These are phyloP conservation scores for Magnaporthales sp. DNA, from an alignment of 2,329 filamentous ascomycete species.

Conservation along the genomic window DNA sequence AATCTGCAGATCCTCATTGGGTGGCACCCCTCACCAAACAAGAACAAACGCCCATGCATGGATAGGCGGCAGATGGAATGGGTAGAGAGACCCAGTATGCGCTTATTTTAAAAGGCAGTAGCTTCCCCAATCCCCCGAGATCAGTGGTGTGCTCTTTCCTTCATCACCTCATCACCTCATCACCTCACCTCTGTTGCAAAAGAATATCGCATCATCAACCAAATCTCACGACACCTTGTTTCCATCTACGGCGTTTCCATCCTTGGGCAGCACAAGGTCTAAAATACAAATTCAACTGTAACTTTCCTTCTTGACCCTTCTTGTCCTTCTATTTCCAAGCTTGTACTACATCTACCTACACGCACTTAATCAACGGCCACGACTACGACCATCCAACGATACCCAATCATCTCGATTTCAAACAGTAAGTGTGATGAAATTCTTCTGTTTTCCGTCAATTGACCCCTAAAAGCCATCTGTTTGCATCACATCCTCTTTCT, in stretches of 20 bases:
- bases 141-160: neutral
- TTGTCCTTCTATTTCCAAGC: neutral
- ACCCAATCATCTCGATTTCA: neutral
- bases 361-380: neutral
- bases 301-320: neutral
- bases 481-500: neutral
- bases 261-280: neutral
- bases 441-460: neutral
- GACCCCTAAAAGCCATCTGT: neutral
- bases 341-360: neutral
- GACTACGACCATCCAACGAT: neutral
- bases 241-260: neutral
- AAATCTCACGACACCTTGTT: neutral
- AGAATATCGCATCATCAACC: neutral
- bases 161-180: neutral
- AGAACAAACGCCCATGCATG: neutral
- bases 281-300: neutral
- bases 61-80: neutral
- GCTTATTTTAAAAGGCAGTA: constrained; percentile 2
- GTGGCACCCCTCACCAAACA: neutral
- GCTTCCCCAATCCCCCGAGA: neutral
- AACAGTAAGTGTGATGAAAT: neutral
- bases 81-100: neutral
- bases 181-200: neutral
- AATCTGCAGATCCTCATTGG: neutral